Base-by-base conservation (phyloP, 371 early-diverging fungal species). In the Parasitella parasitica region DNA sequence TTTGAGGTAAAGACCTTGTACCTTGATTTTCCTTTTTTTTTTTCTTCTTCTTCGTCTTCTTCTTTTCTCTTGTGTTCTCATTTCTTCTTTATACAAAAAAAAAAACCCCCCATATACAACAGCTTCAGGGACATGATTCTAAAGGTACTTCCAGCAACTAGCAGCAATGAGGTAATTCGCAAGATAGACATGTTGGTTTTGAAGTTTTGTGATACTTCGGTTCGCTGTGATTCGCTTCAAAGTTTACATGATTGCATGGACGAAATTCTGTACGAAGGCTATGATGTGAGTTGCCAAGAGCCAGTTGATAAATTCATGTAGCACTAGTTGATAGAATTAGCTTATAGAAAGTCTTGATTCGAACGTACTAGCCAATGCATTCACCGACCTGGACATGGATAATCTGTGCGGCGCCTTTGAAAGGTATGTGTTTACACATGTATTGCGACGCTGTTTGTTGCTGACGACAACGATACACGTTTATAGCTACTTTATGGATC, bases 401-500 rank as follows among this genome's bases (percentile, higher is more conserved):
- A 37, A 50, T 6, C 4, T 81, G 16, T 73, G 75, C 26, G 67
- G 67, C 5, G 66, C 78, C 3, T 70, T 75, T 61, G 82, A 84
- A 66, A 78, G 75, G 78, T 72, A 13, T 7, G 9, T 16, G 13
- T 32, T 30, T 26, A 38, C 16, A 46, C 1, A 38, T 43, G 32
- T 8, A 32, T 8, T 32, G 32, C 32, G n/a, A n/a, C n/a, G n/a
- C n/a, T 39, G 1, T 30, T 0, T 16, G 4, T 32, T 18, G 24
- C 12, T 11, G 35, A 20, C 22, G 9, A n/a, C n/a, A n/a, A n/a
- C n/a, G n/a, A n/a, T n/a, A n/a, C n/a, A n/a, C n/a, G n/a, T n/a
- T n/a, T n/a, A n/a, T n/a, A 81, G 78, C 41, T 69, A 81, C 54
- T 62, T 86, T 13, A 81, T 83, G 84, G 84, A 86, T 49, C 69